phyloP scores from a whole-genome alignment of 176 grass and related monocot genomes.

The Lolium perenne region DNA sequence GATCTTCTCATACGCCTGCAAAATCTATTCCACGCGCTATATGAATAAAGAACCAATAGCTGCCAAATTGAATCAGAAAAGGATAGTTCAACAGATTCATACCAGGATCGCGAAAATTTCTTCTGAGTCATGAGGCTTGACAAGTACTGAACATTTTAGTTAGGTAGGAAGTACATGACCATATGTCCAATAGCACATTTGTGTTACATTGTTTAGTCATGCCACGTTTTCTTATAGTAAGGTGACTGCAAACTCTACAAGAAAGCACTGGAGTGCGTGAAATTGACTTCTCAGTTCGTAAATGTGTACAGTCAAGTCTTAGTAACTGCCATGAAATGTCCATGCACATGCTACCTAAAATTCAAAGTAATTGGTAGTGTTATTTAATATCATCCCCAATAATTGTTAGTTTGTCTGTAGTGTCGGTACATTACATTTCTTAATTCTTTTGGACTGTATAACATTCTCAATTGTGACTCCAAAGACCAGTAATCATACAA shows the following conservation, averaged over 20 bases:
- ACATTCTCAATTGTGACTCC: background rate
- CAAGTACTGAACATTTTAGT: constrained; percentile 30
- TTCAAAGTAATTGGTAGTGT: background rate
- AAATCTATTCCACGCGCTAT: background rate
- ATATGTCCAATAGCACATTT: background rate
- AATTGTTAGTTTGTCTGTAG: constrained; percentile 14
- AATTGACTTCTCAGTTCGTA: background rate
- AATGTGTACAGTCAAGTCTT: background rate
- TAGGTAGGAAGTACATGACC: constrained; percentile 35
- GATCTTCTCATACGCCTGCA: constrained; percentile 3
- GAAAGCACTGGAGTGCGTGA: background rate
- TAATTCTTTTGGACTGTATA: background rate
- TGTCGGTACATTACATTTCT: background rate
- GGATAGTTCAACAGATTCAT: constrained; percentile 17
- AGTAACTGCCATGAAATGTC: background rate
- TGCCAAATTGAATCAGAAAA: constrained; percentile 33
- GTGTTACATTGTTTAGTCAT: constrained; percentile 6
- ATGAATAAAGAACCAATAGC: background rate
- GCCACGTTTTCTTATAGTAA: background rate
- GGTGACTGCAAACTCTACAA: background rate
- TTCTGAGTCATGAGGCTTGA: constrained; percentile 26
- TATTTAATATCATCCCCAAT: background rate
- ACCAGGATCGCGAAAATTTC: constrained; percentile 32
- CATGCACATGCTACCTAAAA: background rate
- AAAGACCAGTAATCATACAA: constrained; percentile 3